Percentiles rank a stretch among this genome's conserved stretches.
phyloP scores from a whole-genome alignment of 257 asterid species.

The Solanum clarkiae region DNA sequence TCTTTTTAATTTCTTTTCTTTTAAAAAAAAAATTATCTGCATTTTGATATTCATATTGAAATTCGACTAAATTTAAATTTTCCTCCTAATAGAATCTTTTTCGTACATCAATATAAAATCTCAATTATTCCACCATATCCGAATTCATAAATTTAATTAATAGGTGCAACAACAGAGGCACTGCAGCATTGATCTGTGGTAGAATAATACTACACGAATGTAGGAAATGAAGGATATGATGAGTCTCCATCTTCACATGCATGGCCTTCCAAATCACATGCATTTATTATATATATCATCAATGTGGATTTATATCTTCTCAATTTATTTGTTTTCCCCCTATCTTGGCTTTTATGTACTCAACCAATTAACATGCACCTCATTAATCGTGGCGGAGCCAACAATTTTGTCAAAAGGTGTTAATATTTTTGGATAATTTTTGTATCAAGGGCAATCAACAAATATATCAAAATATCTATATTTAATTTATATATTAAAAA shows the following conservation, averaged over 20 bases:
- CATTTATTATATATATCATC: neutral
- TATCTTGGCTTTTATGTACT: neutral
- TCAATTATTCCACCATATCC: neutral
- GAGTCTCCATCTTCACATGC: neutral
- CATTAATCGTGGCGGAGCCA: too few relatives aligned
- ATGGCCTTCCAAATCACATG: neutral
- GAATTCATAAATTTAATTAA: neutral
- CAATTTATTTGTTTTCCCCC: neutral
- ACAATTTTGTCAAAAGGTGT: too few relatives aligned
- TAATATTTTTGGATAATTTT: too few relatives aligned
- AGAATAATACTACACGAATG: neutral
- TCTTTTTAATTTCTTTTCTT: neutral
- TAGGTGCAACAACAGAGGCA: neutral
- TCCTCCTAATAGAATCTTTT: fast-evolving
- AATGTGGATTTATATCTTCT: too few relatives aligned
- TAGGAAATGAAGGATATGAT: neutral
- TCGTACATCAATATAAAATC: neutral
- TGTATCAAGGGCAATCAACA: too few relatives aligned
- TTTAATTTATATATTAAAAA: too few relatives aligned
- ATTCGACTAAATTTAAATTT: neutral
- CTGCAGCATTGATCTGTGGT: neutral
- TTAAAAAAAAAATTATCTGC: too few relatives aligned
- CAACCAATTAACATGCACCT: neutral
- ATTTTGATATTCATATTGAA: neutral
- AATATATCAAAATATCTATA: too few relatives aligned